phyloP scores from a whole-genome alignment of 2,329 filamentous ascomycete genomes.

The Claviceps citrina region DNA sequence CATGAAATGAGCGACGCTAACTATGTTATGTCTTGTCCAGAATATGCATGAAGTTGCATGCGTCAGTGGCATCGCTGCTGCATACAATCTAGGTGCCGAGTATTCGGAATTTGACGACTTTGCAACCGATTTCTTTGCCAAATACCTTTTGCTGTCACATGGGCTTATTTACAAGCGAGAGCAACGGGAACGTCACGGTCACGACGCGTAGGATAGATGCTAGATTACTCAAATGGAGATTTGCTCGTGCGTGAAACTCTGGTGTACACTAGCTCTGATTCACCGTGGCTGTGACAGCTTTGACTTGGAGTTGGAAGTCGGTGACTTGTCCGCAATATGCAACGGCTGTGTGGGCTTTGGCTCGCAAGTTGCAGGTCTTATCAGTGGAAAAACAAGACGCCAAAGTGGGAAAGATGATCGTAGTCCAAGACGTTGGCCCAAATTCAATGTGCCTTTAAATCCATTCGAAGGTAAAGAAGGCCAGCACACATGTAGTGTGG shows the following conservation, averaged over 20 bases:
- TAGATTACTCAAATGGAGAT: not conserved
- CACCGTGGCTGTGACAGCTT: not conserved
- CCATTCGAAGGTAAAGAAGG: not conserved
- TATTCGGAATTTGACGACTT: constrained; percentile 46
- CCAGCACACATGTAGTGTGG: not conserved
- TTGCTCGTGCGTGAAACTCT: not conserved
- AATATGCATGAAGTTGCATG: constrained; percentile 57
- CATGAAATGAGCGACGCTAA: not conserved
- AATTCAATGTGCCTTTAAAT: not conserved
- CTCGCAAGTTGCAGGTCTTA: no score
- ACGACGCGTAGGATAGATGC: not conserved
- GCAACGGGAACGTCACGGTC: constrained; percentile 15
- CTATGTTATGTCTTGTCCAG: constrained; percentile 16
- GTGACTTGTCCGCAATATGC: not conserved
- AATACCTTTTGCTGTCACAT: constrained; percentile 31
- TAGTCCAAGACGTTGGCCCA: not conserved
- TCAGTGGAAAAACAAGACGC: no score
- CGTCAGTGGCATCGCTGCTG: constrained; percentile 55
- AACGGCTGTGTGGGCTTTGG: not conserved
- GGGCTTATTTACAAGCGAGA: constrained; percentile 24
- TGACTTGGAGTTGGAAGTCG: no score
- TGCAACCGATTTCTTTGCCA: constrained; percentile 30
- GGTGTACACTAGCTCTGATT: not conserved
- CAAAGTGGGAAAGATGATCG: no score
- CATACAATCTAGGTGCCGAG: constrained; percentile 49